A percentile compares a stretch with the other conserved stretches of the same genome.
phyloP scores from a whole-genome alignment of 352 stramenopile genomes.

The Phytopythium chamaehyphon region DNA sequence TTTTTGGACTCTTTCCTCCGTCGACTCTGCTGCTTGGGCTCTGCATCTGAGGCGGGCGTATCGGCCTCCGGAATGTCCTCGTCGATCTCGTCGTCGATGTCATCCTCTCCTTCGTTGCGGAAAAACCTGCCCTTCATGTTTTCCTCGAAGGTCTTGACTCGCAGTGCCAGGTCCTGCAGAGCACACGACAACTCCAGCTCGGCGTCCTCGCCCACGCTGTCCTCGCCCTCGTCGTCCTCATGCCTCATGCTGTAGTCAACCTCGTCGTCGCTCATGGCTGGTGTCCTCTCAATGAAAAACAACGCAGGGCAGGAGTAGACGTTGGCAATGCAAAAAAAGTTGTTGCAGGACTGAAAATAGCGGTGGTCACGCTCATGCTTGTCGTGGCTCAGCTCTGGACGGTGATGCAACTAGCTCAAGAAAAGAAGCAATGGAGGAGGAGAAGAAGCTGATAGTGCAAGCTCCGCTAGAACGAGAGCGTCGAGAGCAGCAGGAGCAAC shows the following conservation, averaged over 20 bases:
- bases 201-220: constrained; percentile 67
- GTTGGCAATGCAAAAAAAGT: neutral
- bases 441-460: no score
- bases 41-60: constrained; percentile 7
- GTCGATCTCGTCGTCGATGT: constrained; percentile 55
- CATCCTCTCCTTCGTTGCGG: constrained; percentile 56
- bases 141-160: constrained; percentile 64
- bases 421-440: no score
- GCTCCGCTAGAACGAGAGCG: neutral
- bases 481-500: constrained; percentile 1
- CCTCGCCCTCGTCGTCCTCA: constrained; percentile 37
- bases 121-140: constrained; percentile 63
- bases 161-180: constrained; percentile 58
- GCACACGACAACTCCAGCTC: constrained; percentile 75
- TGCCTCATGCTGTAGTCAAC: neutral
- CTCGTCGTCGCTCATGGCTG: constrained; percentile 1
- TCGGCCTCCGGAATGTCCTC: constrained; percentile 61
- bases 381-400: no score
- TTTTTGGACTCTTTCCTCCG: constrained; percentile 9
- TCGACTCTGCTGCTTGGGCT: constrained; percentile 20
- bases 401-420: no score
- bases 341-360: no score
- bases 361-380: no score
- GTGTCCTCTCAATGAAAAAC: neutral
- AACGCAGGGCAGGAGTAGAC: neutral